Base-by-base conservation (phyloP, 2,329 filamentous ascomycete species). In the Pyricularia grisea region DNA sequence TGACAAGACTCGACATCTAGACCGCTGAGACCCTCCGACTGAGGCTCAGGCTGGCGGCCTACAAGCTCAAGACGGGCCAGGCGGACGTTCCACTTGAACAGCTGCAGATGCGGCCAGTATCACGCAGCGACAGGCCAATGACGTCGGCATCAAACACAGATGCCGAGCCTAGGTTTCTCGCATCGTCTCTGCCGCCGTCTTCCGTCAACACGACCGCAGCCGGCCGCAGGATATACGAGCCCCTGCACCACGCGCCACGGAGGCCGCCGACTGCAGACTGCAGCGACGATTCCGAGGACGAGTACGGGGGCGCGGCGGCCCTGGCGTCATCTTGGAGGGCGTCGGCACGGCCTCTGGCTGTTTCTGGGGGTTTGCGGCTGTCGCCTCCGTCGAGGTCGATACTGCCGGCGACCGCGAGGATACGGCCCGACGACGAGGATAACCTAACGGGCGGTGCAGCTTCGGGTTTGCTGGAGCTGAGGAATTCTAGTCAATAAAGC, bases 11-110 rank as follows among this genome's bases (percentile, higher is more conserved):
- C 68, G 25, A 12, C 20, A 30, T 23, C 23, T 77, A 91, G 84
- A 85, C 86, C 78, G 89, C 88, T 25, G 86, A 90, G 74, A 85
- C 88, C 66, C 81, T 93, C 64, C 85, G 85, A 67, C 83, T 92
- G 11, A 85, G 90, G n/a, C 85, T 94, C 20, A 83, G 86, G 31
- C 84, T 93, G 25, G 91, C 90, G 17, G 86, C 85, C 74, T 93
- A 93, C 82, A 93, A 93, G 78, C 82, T 94, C 72, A 85, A 84
- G 69, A 93, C 91, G 1, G 88, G 90, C 70, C 91, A 94, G 78
- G 85, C 88, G 68, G 80, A 85, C 69, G 83, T 91, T 31, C 88
- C 90, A 1, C 83, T 92, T 71, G 82, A 88, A 69, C 79, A 86
- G 65, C 81, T 93, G 25, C 81, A 88, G 73, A 75, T 81, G 66